Evolutionary conservation across 1,284 basidiomycete species (phyloP).

Genomic region (Puccinia horiana): DNA sequence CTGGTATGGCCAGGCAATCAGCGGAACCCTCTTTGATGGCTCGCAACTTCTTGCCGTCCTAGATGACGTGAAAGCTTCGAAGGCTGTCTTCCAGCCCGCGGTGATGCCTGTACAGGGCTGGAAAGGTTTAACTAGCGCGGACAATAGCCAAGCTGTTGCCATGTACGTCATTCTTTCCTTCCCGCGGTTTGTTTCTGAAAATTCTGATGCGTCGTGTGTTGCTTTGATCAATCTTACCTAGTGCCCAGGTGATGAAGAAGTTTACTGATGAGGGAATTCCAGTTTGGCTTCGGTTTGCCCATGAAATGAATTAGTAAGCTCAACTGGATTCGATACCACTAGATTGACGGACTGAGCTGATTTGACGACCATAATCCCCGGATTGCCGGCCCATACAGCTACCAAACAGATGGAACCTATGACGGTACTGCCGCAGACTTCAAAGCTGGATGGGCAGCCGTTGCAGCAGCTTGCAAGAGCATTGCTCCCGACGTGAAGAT

Average conservation of each 20-base stretch:
- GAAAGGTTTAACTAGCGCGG: constrained; percentile 53
- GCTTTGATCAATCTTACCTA: not conserved
- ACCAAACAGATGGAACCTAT: constrained; percentile 54
- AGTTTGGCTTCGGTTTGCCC: constrained; percentile 59
- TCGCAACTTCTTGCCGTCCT: constrained; percentile 56
- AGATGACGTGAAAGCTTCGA: constrained; percentile 56
- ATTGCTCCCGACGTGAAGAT: constrained; percentile 58
- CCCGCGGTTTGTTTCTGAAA: not conserved
- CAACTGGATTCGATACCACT: constrained; percentile 32
- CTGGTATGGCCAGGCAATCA: constrained; percentile 58
- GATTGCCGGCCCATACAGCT: constrained; percentile 1
- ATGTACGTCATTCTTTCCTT: constrained; percentile 6
- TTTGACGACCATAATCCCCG: not conserved
- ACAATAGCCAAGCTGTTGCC: constrained; percentile 56
- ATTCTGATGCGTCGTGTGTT: not conserved
- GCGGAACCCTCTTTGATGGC: constrained; percentile 57
- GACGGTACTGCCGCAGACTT: constrained; percentile 56
- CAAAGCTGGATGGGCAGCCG: constrained; percentile 58
- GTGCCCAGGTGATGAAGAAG: constrained; percentile 57
- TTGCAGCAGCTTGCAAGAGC: constrained; percentile 55
- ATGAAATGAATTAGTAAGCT: constrained; percentile 55
- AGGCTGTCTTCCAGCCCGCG: constrained; percentile 58
- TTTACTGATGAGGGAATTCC: constrained; percentile 59
- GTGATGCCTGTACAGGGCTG: constrained; percentile 55
- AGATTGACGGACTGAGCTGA: constrained; percentile 34